Conservation (phyloP, 805 yeast genomes). For the Candida namnaoensis region DNA sequence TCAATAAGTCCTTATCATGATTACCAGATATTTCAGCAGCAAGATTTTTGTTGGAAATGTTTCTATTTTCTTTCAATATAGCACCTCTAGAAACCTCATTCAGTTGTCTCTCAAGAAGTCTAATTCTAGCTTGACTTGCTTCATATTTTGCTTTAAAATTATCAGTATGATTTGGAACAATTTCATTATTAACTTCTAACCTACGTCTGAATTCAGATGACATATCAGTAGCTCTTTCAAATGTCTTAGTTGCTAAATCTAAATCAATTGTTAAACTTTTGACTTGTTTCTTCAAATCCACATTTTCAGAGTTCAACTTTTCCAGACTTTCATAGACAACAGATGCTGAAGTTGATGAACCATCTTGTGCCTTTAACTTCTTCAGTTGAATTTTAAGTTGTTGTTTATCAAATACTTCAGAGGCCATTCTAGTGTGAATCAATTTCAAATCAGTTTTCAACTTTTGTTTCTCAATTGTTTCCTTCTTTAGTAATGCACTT, state of each 20-base stretch:
- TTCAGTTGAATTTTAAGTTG: constrained; percentile 33
- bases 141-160: constrained; percentile 35
- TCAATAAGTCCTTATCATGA: constrained; percentile 35
- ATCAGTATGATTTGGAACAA: too few relatives aligned
- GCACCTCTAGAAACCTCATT: constrained; percentile 8
- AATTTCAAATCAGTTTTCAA: constrained; percentile 49
- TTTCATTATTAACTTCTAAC: neutral
- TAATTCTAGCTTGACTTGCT: constrained; percentile 34
- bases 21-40: constrained; percentile 11
- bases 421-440: constrained; percentile 54
- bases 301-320: constrained; percentile 13
- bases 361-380: constrained; percentile 22
- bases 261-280: constrained; percentile 38
- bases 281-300: constrained; percentile 30
- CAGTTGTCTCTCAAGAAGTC: constrained; percentile 28
- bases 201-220: constrained; percentile 35
- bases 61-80: constrained; percentile 20
- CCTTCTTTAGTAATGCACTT: constrained; percentile 38
- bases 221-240: constrained; percentile 41
- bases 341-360: constrained; percentile 16
- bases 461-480: constrained; percentile 31
- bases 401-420: constrained; percentile 54
- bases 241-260: constrained; percentile 42
- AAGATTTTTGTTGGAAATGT: constrained; percentile 16
- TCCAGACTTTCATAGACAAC: constrained; percentile 17